Conservation (phyloP, 768 basidiomycete genomes). For the Amanita muscaria region DNA sequence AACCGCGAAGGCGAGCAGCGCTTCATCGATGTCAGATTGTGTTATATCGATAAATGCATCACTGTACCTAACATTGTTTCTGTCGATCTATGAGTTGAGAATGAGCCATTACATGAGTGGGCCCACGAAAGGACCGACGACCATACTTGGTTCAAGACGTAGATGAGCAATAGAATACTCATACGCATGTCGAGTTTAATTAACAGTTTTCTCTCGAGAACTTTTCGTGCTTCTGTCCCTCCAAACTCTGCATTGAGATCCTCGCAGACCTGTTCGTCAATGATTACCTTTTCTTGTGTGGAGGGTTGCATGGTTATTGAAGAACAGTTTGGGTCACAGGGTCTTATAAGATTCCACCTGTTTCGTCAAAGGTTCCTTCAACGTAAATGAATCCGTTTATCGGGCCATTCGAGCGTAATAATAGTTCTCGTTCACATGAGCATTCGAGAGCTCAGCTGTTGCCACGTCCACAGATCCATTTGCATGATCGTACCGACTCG, state of each 20-base stretch:
- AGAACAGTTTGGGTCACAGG: too few species aligned
- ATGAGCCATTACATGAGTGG: neutral
- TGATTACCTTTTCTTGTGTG: neutral
- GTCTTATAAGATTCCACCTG: too few species aligned
- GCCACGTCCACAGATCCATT: too few species aligned
- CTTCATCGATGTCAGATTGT: slow-evolving; percentile 23
- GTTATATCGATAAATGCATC: neutral
- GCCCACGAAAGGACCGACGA: neutral
- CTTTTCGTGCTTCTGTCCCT: slow-evolving; percentile 33
- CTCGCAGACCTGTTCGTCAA: neutral
- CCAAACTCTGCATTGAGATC: slow-evolving; percentile 39
- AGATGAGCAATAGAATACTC: slow-evolving; percentile 44
- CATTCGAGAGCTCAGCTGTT: too few species aligned
- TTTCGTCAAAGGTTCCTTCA: too few species aligned
- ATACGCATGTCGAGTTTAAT: slow-evolving; percentile 49
- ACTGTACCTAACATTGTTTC: slow-evolving; percentile 63
- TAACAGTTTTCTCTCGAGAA: slow-evolving; percentile 44
- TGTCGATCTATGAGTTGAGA: slow-evolving; percentile 44
- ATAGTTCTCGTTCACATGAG: too few species aligned
- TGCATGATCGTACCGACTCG: too few species aligned
- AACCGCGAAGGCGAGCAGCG: slow-evolving; percentile 64
- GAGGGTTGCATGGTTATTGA: neutral
- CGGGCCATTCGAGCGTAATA: too few species aligned
- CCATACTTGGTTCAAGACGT: slow-evolving; percentile 40
- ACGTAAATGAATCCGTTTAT: too few species aligned